Evolutionary conservation across 805 yeast species (phyloP), one percentile per base, ranked within the genome.

Genomic region (Schwanniomyces occidentalis): DNA sequence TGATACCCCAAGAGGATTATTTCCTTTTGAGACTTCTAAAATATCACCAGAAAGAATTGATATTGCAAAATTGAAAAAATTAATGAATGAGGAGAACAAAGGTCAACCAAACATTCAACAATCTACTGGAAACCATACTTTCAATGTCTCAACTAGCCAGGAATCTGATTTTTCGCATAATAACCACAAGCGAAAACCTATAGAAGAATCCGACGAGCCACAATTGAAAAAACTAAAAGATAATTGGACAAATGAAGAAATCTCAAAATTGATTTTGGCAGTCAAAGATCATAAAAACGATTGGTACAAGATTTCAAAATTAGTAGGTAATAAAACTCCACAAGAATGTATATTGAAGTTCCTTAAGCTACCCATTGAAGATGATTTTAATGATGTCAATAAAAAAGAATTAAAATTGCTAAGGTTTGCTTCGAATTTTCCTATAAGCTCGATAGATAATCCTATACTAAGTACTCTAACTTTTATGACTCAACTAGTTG

Each of bases 391-490:
- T 42, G 75, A 75, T 16, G 65, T 75, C 20, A 56, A 63, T 22
- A 43, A 43, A n/a, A 65, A 67, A 8, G 70, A 75, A 22, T 56
- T 84, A 13, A 90, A 93, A 0, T 85, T 95, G 9, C 71, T 90
- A 44, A 85, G 82, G 53, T 88, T 76, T 57, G 82, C 91, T 4
- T 83, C 95, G 3, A 84, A 87, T 56, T 71, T 91, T 32, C 96
- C 98, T 9, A 82, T 86, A 32, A 78, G 87, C 23, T 76, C 87
- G 27, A 78, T 82, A 18, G 98, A 93, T 48, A 93, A 93, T 58
- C 99, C 99, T 2, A 89, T 93, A 3, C 73, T 93, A 66, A 83
- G 95, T 23, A 91, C 95, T n/a, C 74, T 93, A 43, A 82, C 96
- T 9, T 93, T 90, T 59, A 68, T 93, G 61, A 80, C 90, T 0